Evolutionary conservation across 176 grass and related monocot species (phyloP).

Genomic region (Saccharum officinarum): DNA sequence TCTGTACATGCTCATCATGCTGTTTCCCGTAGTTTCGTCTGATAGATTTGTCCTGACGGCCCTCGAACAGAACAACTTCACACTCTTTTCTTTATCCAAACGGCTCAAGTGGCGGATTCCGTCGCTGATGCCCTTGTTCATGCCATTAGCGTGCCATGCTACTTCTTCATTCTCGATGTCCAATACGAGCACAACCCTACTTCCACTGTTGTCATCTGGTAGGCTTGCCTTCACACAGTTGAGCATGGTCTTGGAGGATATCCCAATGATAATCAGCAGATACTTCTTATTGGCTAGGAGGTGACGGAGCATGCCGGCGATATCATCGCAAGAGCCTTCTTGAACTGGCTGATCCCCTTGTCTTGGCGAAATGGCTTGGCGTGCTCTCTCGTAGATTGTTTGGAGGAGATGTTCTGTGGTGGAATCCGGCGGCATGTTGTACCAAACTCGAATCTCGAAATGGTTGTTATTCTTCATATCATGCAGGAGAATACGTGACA

Average conservation of each 20-base stretch:
- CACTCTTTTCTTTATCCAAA: background rate
- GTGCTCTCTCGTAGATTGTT: background rate
- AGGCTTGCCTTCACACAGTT: constrained; percentile 17
- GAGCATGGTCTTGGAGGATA: constrained; percentile 1
- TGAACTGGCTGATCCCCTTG: background rate
- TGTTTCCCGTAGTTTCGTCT: background rate
- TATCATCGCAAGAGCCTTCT: background rate
- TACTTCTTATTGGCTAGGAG: background rate
- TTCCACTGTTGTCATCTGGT: background rate
- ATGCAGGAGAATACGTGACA: background rate
- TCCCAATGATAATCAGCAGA: background rate
- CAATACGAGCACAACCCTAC: constrained; percentile 23
- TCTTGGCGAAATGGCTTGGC: too few relatives aligned
- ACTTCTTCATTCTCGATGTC: constrained; percentile 18
- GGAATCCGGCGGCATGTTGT: background rate
- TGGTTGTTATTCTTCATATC: background rate
- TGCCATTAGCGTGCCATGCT: background rate
- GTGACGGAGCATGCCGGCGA: background rate
- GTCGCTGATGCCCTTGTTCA: background rate
- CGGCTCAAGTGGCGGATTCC: background rate
- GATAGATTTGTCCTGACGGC: background rate
- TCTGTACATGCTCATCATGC: background rate
- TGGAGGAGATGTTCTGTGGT: background rate
- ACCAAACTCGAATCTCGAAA: background rate
- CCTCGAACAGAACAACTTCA: constrained; percentile 7